These are phyloP conservation scores for Globisporangium emineosum DNA, from an alignment of 352 stramenopile species.

Conservation along the genomic window DNA sequence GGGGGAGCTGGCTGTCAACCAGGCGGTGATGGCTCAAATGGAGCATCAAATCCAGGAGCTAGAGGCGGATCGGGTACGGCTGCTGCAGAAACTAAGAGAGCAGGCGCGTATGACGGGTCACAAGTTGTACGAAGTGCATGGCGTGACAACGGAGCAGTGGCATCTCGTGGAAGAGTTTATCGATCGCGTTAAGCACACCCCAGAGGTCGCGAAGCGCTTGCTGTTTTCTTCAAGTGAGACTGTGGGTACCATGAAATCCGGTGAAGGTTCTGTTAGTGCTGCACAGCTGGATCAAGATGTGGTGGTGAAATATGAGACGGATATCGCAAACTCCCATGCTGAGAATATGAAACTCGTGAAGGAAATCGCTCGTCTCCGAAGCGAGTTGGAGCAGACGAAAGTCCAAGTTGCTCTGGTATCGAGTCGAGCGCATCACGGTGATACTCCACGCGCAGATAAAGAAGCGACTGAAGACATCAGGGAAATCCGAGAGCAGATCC, in stretches of 20 bases:
- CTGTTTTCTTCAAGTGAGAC: slow-evolving; percentile 16
- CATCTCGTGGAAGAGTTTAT: slow-evolving; percentile 64
- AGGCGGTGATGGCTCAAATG: slow-evolving; percentile 54
- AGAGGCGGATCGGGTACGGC: slow-evolving; percentile 51
- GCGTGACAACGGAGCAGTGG: slow-evolving; percentile 57
- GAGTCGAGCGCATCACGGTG: not conserved
- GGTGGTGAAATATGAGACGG: slow-evolving; percentile 16
- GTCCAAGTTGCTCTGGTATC: slow-evolving; percentile 1
- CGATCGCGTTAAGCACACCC: slow-evolving; percentile 52
- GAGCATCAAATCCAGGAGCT: slow-evolving; percentile 64
- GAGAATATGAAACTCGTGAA: slow-evolving; percentile 31
- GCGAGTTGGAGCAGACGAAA: slow-evolving; percentile 29
- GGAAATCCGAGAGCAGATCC: slow-evolving; percentile 13
- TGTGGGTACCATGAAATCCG: not conserved
- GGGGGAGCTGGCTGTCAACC: slow-evolving; percentile 51
- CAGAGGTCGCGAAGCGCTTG: slow-evolving; percentile 47
- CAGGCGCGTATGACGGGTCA: slow-evolving; percentile 44
- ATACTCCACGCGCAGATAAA: not conserved
- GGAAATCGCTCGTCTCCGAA: slow-evolving; percentile 32
- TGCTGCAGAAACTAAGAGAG: slow-evolving; percentile 56
- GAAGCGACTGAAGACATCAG: slow-evolving; percentile 8
- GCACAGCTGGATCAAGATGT: slow-evolving; percentile 13
- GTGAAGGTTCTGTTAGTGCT: slow-evolving; percentile 8
- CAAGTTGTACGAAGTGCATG: slow-evolving; percentile 56
- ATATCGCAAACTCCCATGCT: slow-evolving; percentile 22